Evolutionary conservation across 345 rosid species (phyloP), one percentile per base, ranked within the genome.

Genomic region (Adansonia digitata): DNA sequence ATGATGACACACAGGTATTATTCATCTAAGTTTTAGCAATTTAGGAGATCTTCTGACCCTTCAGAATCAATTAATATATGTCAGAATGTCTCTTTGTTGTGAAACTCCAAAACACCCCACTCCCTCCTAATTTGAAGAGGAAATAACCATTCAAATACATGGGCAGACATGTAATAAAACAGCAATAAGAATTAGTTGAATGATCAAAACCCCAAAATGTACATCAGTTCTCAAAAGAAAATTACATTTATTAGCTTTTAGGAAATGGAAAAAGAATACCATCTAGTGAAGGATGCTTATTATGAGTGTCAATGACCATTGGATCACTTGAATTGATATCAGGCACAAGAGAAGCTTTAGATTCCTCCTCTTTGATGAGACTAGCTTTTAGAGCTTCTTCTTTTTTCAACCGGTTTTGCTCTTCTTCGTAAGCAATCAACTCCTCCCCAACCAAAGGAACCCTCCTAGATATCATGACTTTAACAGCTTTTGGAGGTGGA

Each of bases 391-490:
- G 72, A 83, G 97, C 91, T 83, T 95, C 98, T 82, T 95, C 99
- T 83, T 86, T 89, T 78, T 85, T 94, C 68, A 91, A 45, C 75
- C 93, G 86, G 84, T 86, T 91, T 82, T 95, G 99, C 84, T 91
- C 98, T 82, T 95, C 99, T 85, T 91, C 98, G 77, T 95, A 91
- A 55, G 97, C 98, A 85, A 90, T 82, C 77, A 95, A 80, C 89
- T 95, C 99, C 78, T 93, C 99, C 77, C 99, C 99, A 81, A 87
- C 92, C 88, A 95, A 85, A 83, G 97, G 99, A 88, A 93, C 85
- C 88, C 99, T 93, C 87, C 78, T 88, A 73, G 99, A 95, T 88
- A 95, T 85, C 68, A 85, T 91, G 68, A 95, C 94, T 90, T 95
- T 95, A 71, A 93, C 98, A 80, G 93, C 92, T 84, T 91, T 95